phyloP scores from a whole-genome alignment of 2,329 filamentous ascomycete species.

The Emmonsia crescens region DNA sequence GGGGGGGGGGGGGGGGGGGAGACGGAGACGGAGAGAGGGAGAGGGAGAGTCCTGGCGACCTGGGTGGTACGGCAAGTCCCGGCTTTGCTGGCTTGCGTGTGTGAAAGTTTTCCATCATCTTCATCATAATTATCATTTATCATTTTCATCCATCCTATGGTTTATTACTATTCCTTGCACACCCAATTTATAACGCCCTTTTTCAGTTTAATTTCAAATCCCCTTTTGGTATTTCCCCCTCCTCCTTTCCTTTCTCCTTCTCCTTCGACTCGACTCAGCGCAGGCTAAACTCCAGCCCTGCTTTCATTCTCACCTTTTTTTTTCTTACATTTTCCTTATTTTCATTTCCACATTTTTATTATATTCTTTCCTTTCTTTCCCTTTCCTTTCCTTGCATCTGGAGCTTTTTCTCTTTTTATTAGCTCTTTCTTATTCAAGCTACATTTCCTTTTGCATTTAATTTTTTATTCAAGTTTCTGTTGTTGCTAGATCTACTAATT shows the following conservation, averaged over 20 bases:
- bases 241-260: neutral
- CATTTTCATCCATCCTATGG: neutral
- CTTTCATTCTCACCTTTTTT: neutral
- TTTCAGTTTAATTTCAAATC: no score
- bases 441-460: neutral
- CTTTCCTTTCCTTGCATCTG: neutral
- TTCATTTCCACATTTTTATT: neutral
- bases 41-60: neutral
- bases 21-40: neutral
- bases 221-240: no score
- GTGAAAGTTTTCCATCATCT: neutral
- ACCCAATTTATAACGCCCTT: neutral
- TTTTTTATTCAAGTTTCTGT: neutral
- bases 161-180: no score
- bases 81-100: neutral
- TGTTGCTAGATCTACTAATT: neutral
- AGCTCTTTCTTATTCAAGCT: neutral
- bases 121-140: neutral
- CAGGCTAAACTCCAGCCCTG: neutral
- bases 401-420: neutral
- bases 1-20: neutral
- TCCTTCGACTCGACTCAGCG: no score
- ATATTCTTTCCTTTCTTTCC: neutral
- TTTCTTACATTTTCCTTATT: neutral
- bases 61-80: neutral